Evolutionary conservation across 108 stramenopile species (phyloP), one percentile per base, ranked within the genome.

Genomic region (Poteriospumella lacustris): DNA sequence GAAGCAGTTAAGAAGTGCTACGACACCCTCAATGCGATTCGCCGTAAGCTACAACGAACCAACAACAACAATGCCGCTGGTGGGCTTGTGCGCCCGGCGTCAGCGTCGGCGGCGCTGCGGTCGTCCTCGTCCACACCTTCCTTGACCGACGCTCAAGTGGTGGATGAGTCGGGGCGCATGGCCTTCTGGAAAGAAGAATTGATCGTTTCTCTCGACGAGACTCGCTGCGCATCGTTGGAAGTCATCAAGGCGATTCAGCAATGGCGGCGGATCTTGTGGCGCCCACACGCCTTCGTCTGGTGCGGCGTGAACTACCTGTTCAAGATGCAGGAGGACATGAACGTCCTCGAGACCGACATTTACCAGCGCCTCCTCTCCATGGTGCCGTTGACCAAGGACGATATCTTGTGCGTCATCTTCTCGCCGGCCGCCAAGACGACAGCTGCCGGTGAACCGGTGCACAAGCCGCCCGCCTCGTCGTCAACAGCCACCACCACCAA

Each of bases 111-210:
- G 19, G 31, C 15, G 9, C 12, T 9, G 19, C 40, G 64, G 19
- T 9, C 36, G 15, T 67, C 64, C 36, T 31, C 39, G 9, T 41
- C 39, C 9, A 38, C 40, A 67, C 39, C 40, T 9, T 15, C 15
- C 12, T 19, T 38, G 31, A 15, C 40, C 9, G 12, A 19, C 31
- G 64, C 36, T 40, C 9, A 31, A 19, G 12, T 15, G 19, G 12
- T 67, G 31, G 39, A 41, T 9, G 31, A 67, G 9, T 15, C 12
- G 12, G 64, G 40, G 9, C 12, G 9, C 19, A 12, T 31, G 19
- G 64, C 36, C 64, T 52, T 73, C 19, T 52, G 47, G 70, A 73
- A 56, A 73, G 70, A 73, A 56, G 70, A 73, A 73, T 5, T 73
- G 38, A 42, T 44, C 12, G 36, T 52, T 5, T 3, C 44, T 42